A percentile compares a stretch with the other conserved stretches of the same genome.
Conservation (phyloP, 345 rosid genomes). For the Triadica sebifera region DNA sequence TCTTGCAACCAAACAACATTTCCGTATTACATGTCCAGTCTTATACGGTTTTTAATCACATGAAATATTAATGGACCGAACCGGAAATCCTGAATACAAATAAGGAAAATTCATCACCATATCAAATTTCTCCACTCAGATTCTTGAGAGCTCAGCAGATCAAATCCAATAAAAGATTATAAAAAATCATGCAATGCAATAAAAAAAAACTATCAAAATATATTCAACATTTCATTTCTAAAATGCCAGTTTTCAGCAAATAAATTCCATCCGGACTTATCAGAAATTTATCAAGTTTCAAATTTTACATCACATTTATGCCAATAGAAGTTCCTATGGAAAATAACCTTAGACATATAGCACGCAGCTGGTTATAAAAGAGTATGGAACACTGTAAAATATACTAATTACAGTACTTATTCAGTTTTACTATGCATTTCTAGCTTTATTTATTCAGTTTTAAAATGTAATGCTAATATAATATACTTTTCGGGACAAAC, state of each 20-base stretch:
- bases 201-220: too few relatives aligned
- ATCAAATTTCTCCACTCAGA: too few relatives aligned
- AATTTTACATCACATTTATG: background rate
- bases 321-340: background rate
- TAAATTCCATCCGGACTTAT: background rate
- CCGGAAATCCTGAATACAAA: too few relatives aligned
- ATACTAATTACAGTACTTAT: background rate
- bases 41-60: too few relatives aligned
- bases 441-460: slow-evolving; percentile 7
- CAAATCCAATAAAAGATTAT: too few relatives aligned
- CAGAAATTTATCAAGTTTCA: background rate
- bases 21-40: too few relatives aligned
- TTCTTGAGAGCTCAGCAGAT: too few relatives aligned
- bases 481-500: background rate
- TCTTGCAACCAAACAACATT: too few relatives aligned
- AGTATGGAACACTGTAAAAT: background rate
- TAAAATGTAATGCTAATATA: background rate
- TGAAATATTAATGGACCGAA: too few relatives aligned
- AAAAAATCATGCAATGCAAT: too few relatives aligned
- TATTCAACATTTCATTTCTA: too few relatives aligned
- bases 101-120: too few relatives aligned
- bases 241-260: background rate
- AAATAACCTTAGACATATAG: background rate
- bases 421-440: background rate
- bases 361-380: background rate